Evolutionary conservation across 495 filamentous ascomycete species (phyloP).

Genomic region (Massariosphaeria phaeospora): DNA sequence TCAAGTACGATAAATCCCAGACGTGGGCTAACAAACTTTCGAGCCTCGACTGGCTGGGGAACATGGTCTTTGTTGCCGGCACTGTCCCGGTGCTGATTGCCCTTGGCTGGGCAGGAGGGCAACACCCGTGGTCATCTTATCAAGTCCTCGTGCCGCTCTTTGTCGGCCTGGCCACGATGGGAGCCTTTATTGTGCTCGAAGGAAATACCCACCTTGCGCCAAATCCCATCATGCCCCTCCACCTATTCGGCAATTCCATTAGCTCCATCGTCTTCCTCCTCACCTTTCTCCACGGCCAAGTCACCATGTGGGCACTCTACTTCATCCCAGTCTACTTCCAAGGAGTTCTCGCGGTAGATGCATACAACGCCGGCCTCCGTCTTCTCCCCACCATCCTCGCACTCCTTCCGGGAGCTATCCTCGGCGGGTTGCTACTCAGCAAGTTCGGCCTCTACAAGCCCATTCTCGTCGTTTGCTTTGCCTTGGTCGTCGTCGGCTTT

Average conservation of each 20-base stretch:
- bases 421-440: constrained; percentile 42
- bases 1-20: constrained; percentile 11
- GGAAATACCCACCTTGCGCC: background rate
- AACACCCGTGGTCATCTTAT: constrained; percentile 7
- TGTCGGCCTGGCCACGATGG: background rate
- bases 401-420: constrained; percentile 44
- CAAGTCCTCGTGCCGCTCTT: constrained; percentile 9
- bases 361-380: constrained; percentile 53
- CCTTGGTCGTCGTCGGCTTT: constrained; percentile 44
- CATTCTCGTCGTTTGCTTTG: constrained; percentile 49
- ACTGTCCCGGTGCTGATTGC: constrained; percentile 4
- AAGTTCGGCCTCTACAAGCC: constrained; percentile 46
- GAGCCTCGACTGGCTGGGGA: constrained; percentile 21
- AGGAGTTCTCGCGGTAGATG: constrained; percentile 48
- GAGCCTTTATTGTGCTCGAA: background rate
- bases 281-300: constrained; percentile 48
- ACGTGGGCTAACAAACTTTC: background rate
- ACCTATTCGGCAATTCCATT: constrained; percentile 48
- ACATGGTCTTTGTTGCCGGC: constrained; percentile 8
- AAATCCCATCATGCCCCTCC: constrained; percentile 27
- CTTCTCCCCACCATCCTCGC: constrained; percentile 55
- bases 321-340: constrained; percentile 60
- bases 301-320: constrained; percentile 52
- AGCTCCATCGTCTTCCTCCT: constrained; percentile 42
- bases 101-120: background rate